Base-by-base conservation (phyloP, 768 basidiomycete genomes). In the Podaxis rugospora region DNA sequence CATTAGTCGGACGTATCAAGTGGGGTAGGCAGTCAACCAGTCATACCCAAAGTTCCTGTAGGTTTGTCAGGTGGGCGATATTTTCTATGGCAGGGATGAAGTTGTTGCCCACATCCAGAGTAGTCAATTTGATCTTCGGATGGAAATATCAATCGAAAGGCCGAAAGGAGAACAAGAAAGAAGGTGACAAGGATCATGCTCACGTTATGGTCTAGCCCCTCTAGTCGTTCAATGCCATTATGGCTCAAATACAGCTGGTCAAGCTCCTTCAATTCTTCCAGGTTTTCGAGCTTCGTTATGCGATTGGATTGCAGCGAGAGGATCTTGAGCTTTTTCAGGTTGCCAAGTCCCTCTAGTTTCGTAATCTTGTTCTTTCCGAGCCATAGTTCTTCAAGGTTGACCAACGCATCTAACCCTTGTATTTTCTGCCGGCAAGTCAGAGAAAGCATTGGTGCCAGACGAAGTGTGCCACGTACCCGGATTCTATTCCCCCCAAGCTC, bases 311-410 rank as follows among this genome's bases (percentile, higher is more conserved):
- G 93, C 28, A 99, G 78, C 0, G 94, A 95, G 27, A 99, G 75
- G 46, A 97, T 92, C 68, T 80, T 88, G 27, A 99, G 81, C 51
- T 84, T 85, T 64, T 81, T 85, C 64, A 99, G 78, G 1, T 76
- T 79, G 37, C 75, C 76, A 25, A 98, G 74, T 64, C 90, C 89
- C 81, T 95, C 90, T 3, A 99, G 82, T 71, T 85, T 88, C 5
- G 87, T 71, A 61, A 99, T 93, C 77, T 98, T 99, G 72, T 99
- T 99, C 81, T 99, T 99, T 6, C 97, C 97, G 2, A 98, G 75
- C 94, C 96, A 98, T 2, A 99, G 78, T 67, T 98, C 95, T 65
- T 95, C 92, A 9, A 99, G 77, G 65, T 89, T 91, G 1, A 87
- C 83, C 40, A 97, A 76, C 1, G 83, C 78, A 10, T 92, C 92